Evolutionary conservation across 2,329 filamentous ascomycete species (phyloP).

Genomic region (Botryotinia narcissicola): DNA sequence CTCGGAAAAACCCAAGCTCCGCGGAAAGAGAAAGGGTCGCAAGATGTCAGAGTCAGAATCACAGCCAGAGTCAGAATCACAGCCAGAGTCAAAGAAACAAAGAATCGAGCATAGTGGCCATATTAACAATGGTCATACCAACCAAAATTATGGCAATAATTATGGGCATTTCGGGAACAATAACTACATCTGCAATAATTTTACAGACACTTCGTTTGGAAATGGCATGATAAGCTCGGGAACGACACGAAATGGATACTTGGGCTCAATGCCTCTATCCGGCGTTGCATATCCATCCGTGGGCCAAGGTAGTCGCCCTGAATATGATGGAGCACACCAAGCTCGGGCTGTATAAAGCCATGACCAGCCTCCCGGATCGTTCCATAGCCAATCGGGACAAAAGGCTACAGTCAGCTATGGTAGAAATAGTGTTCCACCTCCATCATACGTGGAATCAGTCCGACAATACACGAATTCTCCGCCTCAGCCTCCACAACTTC

Average conservation of each 20-base stretch:
- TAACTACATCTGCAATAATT: fast-evolving
- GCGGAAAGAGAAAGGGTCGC: not conserved
- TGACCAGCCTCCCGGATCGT: not conserved
- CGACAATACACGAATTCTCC: too few relatives aligned
- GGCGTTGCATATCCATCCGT: not conserved
- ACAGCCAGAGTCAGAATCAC: not conserved
- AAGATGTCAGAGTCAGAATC: not conserved
- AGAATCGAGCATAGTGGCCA: not conserved
- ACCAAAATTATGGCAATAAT: not conserved
- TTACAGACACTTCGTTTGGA: not conserved
- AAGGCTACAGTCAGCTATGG: not conserved
- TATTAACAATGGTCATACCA: too few relatives aligned
- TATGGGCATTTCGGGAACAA: too few relatives aligned
- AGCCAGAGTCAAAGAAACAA: not conserved
- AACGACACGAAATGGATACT: not conserved
- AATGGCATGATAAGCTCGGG: not conserved
- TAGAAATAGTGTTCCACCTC: not conserved
- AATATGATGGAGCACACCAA: not conserved
- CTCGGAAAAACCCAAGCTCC: not conserved
- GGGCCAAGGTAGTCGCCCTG: not conserved
- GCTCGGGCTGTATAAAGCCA: not conserved
- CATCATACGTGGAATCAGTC: too few relatives aligned
- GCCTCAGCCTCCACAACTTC: not conserved
- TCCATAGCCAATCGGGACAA: not conserved
- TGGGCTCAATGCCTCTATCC: not conserved